Conservation (phyloP, 2,329 filamentous ascomycete species). For the Tolypocladium paradoxum region DNA sequence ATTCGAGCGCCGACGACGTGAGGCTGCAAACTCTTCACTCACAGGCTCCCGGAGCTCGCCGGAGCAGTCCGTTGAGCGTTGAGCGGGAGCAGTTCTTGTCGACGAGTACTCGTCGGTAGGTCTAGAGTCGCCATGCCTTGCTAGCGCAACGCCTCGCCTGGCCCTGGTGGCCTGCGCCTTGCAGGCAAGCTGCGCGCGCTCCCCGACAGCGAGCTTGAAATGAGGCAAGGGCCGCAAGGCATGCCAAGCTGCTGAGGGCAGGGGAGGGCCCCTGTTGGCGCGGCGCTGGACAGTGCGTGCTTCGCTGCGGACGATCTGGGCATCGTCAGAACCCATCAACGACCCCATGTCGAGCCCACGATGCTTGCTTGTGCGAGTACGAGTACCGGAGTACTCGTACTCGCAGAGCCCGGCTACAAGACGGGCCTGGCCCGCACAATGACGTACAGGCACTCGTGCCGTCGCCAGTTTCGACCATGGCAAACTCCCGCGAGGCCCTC, state of each 20-base stretch:
- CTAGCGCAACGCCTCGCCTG: neutral
- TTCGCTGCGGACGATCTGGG: neutral
- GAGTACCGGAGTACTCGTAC: too few relatives aligned
- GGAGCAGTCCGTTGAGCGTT: too few relatives aligned
- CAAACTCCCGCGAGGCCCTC: neutral
- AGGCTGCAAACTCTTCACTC: too few relatives aligned
- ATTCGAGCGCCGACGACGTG: too few relatives aligned
- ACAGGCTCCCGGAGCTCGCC: too few relatives aligned
- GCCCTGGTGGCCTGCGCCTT: neutral
- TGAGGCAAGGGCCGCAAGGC: too few relatives aligned
- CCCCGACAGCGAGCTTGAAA: neutral
- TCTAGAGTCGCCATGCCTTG: neutral
- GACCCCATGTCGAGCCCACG: neutral
- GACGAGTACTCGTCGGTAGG: too few relatives aligned
- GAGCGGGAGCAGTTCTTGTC: too few relatives aligned
- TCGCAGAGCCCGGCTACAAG: neutral
- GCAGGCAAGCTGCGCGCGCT: neutral
- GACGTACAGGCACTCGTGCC: neutral
- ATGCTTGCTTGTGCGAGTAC: too few relatives aligned
- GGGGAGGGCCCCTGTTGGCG: neutral
- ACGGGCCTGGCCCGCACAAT: neutral
- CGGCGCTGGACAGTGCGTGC: neutral
- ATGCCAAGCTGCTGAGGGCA: too few relatives aligned
- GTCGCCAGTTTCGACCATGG: neutral
- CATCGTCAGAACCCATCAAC: neutral